Base-by-base conservation (phyloP, 495 filamentous ascomycete species). In the Annulohypoxylon stygium region DNA sequence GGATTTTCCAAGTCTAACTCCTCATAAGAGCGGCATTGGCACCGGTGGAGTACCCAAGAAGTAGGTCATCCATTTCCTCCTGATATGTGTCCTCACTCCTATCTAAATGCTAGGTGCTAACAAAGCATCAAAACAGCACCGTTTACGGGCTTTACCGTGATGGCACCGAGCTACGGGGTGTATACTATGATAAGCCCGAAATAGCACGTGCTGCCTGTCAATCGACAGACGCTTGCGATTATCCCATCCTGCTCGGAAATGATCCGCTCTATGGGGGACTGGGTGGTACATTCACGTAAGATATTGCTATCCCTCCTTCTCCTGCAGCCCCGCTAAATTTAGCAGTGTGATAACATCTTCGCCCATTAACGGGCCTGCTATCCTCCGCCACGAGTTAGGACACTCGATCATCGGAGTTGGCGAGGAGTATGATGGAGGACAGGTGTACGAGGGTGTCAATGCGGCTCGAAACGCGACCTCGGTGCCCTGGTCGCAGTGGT, bases 331-430 rank as follows among this genome's bases (percentile, higher is more conserved):
- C 30, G 14, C 70, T 76, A 23, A 76, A 12, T n/a, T 5, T 16
- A 4, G 1, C 23, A 76, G 71, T 5, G 75, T 76, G 26, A 54
- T 66, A 1, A 76, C 75, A 6, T 55, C 75, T 4, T 76, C 75
- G 20, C 75, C 75, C 11, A 68, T 61, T 30, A 76, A 65, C 25
- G 75, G 75, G 0, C 75, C 75, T 14, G 75, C 65, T 5, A 66
- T 76, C n/a, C 53, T 76, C 34, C 75, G 75, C 23, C 75, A 76
- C 33, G 75, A 76, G 61, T 57, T 76, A 33, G 75, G 75, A n/a
- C 75, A 76, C 23, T 76, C 75, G 2, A 71, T 76, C 25, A 76
- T 76, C 16, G 71, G 69, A 20, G 71, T 76, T 0, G 75, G 75
- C 14, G 75, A 76, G 39, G 75, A 76, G 37, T 76, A 76, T 11